Conservation (phyloP, 768 basidiomycete genomes). For the Inosperma sp. region DNA sequence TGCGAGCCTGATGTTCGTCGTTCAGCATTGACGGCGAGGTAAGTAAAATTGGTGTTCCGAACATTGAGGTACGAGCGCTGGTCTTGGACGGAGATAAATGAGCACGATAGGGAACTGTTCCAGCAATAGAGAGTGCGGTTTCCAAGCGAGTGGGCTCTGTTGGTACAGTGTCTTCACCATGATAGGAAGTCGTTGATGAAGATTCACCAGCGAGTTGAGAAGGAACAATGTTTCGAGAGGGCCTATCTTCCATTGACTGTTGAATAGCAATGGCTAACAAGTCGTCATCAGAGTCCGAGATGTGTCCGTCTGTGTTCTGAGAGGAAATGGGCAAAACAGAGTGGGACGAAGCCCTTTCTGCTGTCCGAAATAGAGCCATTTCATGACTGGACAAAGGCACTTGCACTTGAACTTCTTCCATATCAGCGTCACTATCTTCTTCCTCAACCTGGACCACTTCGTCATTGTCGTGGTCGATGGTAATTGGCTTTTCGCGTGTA, state of each 20-base stretch:
- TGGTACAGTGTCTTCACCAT: conserved; percentile 26
- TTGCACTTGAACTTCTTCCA: conserved; percentile 79
- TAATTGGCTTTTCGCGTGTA: conserved; percentile 78
- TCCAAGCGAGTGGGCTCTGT: conserved; percentile 54
- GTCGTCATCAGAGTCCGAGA: conserved; percentile 24
- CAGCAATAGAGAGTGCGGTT: conserved; percentile 63
- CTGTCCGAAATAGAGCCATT: conserved; percentile 52
- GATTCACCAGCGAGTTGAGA: neutral
- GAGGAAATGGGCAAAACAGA: neutral
- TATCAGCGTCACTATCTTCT: conserved; percentile 61
- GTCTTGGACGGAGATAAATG: conserved; percentile 15
- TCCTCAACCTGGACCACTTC: conserved; percentile 38
- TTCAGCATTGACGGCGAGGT: conserved; percentile 15
- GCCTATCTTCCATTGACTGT: conserved; percentile 17
- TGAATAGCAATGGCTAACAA: conserved; percentile 24
- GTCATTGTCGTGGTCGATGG: conserved; percentile 63
- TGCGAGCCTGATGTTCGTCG: neutral
- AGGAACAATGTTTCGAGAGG: neutral
- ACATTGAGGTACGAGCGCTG: conserved; percentile 16
- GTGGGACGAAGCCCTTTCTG: conserved; percentile 23
- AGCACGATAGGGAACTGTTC: conserved; percentile 40
- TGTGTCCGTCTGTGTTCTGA: too few species aligned
- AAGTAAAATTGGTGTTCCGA: conserved; percentile 30
- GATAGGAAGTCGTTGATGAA: neutral
- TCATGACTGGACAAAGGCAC: conserved; percentile 35